Evolutionary conservation across 225 moss, liverwort and hornwort genomes (phyloP).

Genomic region (Antitrichia curtipendula): DNA sequence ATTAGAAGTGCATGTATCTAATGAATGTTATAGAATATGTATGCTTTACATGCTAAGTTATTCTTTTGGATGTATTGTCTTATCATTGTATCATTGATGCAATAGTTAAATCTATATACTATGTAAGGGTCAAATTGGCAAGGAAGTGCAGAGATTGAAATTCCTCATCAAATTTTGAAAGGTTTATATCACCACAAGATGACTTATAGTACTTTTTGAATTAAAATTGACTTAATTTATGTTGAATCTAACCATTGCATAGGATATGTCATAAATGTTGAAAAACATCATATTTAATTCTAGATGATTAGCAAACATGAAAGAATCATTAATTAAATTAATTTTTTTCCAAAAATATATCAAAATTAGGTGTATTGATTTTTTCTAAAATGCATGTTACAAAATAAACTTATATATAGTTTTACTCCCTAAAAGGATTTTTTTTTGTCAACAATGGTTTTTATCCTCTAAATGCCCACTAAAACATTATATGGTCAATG

Average conservation of each 20-base stretch:
- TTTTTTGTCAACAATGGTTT: not conserved
- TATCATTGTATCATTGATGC: not conserved
- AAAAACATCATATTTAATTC: not conserved
- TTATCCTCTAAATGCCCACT: rapidly evolving
- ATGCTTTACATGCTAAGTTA: not conserved
- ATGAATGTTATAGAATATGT: rapidly evolving
- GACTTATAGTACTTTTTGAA: not conserved
- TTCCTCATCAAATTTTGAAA: rapidly evolving
- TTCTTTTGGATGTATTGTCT: not conserved
- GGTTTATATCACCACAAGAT: not conserved
- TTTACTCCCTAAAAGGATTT: not conserved
- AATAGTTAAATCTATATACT: not conserved
- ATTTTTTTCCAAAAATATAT: not conserved
- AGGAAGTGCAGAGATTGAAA: not conserved
- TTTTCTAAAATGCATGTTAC: not conserved
- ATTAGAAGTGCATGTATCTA: not conserved
- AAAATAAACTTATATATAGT: not conserved
- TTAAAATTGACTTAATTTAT: not conserved
- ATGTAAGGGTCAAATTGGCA: rapidly evolving
- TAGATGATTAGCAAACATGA: not conserved
- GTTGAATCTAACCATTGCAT: rapidly evolving
- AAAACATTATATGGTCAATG: not conserved
- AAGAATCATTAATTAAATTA: rapidly evolving
- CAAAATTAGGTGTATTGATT: not conserved
- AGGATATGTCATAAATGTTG: not conserved